Conservation (phyloP, 139 green algal genomes). For the Auxenochlorella protothecoides region DNA sequence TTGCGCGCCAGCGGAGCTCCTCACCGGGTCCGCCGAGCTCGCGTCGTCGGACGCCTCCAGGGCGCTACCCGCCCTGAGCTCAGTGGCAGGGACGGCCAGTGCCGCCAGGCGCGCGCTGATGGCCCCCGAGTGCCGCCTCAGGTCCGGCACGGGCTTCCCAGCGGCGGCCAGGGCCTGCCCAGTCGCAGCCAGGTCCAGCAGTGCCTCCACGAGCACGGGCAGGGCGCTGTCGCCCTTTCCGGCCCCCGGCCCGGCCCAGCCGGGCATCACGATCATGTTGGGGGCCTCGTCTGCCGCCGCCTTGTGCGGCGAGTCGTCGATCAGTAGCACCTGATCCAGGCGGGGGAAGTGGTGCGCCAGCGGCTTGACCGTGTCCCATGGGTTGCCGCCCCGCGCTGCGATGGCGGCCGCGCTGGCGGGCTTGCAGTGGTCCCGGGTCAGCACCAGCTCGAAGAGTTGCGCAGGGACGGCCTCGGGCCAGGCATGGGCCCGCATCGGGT, state of each 20-base stretch:
- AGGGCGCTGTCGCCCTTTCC: constrained; percentile 7
- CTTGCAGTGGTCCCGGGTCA: constrained; percentile 9
- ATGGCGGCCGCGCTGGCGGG: constrained; percentile 5
- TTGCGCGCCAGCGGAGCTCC: too few relatives aligned
- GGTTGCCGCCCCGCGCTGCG: constrained; percentile 19
- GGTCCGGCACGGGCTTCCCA: background rate
- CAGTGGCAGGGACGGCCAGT: background rate
- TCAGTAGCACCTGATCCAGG: constrained; percentile 19
- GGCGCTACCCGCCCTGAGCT: background rate
- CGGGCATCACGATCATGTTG: constrained; percentile 25
- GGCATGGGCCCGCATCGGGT: background rate
- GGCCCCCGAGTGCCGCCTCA: background rate
- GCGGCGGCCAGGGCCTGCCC: background rate
- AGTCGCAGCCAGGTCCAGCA: background rate
- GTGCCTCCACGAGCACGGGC: constrained; percentile 5
- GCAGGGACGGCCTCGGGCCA: background rate
- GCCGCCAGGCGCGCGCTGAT: background rate
- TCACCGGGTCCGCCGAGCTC: too few relatives aligned
- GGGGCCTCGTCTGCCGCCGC: constrained; percentile 8
- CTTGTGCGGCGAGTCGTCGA: constrained; percentile 35
- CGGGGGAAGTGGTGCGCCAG: constrained; percentile 22
- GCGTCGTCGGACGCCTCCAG: too few relatives aligned
- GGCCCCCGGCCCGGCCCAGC: constrained; percentile 1
- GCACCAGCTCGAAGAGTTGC: constrained; percentile 11
- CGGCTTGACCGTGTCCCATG: constrained; percentile 39